phyloP scores from a whole-genome alignment of 2,329 filamentous ascomycete species.

The Paraphoma sp. region DNA sequence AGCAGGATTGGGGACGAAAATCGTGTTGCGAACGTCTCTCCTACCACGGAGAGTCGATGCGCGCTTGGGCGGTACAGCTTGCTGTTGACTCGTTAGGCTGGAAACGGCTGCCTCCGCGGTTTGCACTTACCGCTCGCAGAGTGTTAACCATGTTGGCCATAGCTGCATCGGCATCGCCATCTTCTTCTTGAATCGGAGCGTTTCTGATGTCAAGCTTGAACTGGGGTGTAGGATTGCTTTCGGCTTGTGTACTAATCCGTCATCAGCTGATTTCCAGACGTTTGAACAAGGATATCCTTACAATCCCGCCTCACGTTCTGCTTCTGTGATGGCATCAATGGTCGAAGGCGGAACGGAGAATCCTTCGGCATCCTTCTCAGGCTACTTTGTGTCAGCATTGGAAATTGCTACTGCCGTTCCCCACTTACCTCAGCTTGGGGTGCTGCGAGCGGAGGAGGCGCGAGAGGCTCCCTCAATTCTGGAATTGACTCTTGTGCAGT shows the following conservation, averaged over 20 bases:
- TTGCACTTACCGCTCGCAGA: slow-evolving; percentile 61
- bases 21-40: slow-evolving; percentile 88
- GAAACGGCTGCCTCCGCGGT: too few species aligned
- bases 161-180: slow-evolving; percentile 74
- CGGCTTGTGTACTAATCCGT: slow-evolving; percentile 23
- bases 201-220: slow-evolving; percentile 84
- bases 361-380: slow-evolving; percentile 73
- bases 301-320: slow-evolving; percentile 67
- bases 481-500: slow-evolving; percentile 42
- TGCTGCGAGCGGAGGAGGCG: slow-evolving; percentile 33
- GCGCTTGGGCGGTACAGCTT: slow-evolving; percentile 61
- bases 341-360: slow-evolving; percentile 74
- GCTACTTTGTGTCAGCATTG: slow-evolving; percentile 31
- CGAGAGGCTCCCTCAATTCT: slow-evolving; percentile 45
- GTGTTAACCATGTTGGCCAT: slow-evolving; percentile 78
- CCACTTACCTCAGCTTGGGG: slow-evolving; percentile 35
- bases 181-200: slow-evolving; percentile 79
- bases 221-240: slow-evolving; percentile 50
- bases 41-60: slow-evolving; percentile 83
- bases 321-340: slow-evolving; percentile 68
- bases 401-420: neutral
- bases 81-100: slow-evolving; percentile 48
- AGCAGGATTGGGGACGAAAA: slow-evolving; percentile 70
- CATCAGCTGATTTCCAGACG: slow-evolving; percentile 5
- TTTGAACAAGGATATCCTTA: slow-evolving; percentile 18